phyloP scores from a whole-genome alignment of 495 filamentous ascomycete species.

The Entonaema liquescens region DNA sequence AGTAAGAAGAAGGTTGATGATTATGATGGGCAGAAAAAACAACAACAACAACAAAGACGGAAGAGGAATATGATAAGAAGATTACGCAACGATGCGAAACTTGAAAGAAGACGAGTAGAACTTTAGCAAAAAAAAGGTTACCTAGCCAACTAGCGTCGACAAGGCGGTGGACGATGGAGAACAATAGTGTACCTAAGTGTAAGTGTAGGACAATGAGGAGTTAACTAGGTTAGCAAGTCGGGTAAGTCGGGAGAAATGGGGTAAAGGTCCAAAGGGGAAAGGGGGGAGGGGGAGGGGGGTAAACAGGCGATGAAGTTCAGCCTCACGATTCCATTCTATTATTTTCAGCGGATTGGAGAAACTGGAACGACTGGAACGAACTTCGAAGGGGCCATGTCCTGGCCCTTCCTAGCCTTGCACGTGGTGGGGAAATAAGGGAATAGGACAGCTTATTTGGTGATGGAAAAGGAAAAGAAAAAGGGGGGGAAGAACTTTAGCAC shows the following conservation, averaged over 20 bases:
- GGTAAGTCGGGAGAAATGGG: background rate
- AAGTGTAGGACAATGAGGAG: background rate
- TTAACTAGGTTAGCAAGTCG: background rate
- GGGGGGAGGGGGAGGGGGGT: no score
- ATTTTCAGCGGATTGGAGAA: constrained; percentile 2
- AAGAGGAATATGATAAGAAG: constrained; percentile 28
- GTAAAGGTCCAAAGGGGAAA: background rate
- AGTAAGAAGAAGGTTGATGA: constrained; percentile 9
- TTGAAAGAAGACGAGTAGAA: background rate
- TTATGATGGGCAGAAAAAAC: background rate
- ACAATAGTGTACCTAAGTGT: background rate
- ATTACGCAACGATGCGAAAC: constrained; percentile 30
- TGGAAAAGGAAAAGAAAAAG: background rate
- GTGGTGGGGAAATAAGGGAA: background rate
- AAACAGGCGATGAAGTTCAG: constrained; percentile 13
- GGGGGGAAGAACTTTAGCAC: background rate
- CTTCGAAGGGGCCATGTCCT: background rate
- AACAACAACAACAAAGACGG: background rate
- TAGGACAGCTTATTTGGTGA: background rate
- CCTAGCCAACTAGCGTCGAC: constrained; percentile 6
- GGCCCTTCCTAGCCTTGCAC: background rate
- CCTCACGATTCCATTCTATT: constrained; percentile 29
- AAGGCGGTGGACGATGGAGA: background rate
- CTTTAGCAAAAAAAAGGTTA: background rate
- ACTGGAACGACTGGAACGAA: background rate